phyloP scores from a whole-genome alignment of 2,329 filamentous ascomycete genomes.

The Microsporum audouinii region DNA sequence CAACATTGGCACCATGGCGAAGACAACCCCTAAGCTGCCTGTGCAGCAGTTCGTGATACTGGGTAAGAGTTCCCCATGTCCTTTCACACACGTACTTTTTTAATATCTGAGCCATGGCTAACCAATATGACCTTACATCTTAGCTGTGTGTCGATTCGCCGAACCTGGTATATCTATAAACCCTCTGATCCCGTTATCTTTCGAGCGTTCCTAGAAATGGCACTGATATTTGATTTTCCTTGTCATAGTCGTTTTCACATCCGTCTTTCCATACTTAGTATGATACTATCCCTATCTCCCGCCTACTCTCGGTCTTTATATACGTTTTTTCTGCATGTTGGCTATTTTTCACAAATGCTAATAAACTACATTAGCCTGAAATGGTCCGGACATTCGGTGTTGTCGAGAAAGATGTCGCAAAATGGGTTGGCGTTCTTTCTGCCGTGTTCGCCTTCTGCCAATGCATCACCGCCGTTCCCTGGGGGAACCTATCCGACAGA shows the following conservation, averaged over 20 bases:
- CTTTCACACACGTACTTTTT: background rate
- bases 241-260: constrained; percentile 48
- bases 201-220: constrained; percentile 3
- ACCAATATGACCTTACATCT: background rate
- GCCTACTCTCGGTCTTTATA: background rate
- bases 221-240: constrained; percentile 8
- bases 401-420: constrained; percentile 54
- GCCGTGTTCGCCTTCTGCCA: constrained; percentile 63
- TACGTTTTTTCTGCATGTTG: background rate
- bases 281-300: constrained; percentile 10
- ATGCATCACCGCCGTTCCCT: constrained; percentile 58
- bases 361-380: constrained; percentile 46
- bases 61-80: constrained; percentile 40
- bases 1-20: background rate
- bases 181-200: constrained; percentile 10
- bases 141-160: constrained; percentile 66
- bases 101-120: constrained; percentile 19
- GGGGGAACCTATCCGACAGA: constrained; percentile 65
- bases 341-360: constrained; percentile 4
- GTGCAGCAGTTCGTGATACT: constrained; percentile 66
- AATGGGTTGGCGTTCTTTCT: constrained; percentile 67
- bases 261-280: constrained; percentile 52
- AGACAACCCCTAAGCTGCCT: constrained; percentile 51
- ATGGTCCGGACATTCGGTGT: constrained; percentile 75
- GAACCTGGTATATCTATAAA: constrained; percentile 49